Base-by-base conservation (phyloP, 73 alveolate species). In the Effrenium voratum region DNA sequence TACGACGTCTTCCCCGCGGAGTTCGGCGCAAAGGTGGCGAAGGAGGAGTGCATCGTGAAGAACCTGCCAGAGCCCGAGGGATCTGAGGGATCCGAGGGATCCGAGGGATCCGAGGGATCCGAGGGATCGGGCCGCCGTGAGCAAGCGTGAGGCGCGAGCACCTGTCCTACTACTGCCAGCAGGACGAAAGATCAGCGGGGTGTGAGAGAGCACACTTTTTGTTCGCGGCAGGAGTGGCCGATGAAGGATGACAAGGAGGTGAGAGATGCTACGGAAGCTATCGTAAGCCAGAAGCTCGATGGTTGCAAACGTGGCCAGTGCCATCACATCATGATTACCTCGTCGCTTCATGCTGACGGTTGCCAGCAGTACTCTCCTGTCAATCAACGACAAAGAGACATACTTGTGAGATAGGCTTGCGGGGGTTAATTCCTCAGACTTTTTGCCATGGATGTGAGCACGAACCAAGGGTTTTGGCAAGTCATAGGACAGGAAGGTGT, bases 1-100 rank as follows among this genome's bases (percentile, higher is more conserved):
- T 88, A 63, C 55, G 86, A 88, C 75, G 46, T 88, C 34, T 88
- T 88, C 96, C 96, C 96, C 34, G 96, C 96, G n/a, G 96, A 88
- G 59, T 88, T 88, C 59, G 96, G 96, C 1, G 96, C 96, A 16
- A 44, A 16, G n/a, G 96, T 88, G 86, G 91, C 75, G 36, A 63
- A 68, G 47, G 96, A 88, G 32, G 96, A 49, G 22, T 88, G 73
- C 52, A 13, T 88, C 15, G 96, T 88, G 75, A 63, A 68, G 73
- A 88, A 88, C 96, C n/a, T 45, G 96, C n/a, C 73, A 5, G 86
- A 34, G 43, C 85, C 73, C 49, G 8, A n/a, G n/a, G n/a, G n/a
- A n/a, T n/a, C n/a, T n/a, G n/a, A n/a, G n/a, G n/a, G n/a, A n/a
- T n/a, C n/a, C n/a, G n/a, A n/a, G n/a, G n/a, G n/a, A n/a, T n/a